Base-by-base conservation (phyloP, 768 basidiomycete species). In the Paxillus ammoniavirescens region DNA sequence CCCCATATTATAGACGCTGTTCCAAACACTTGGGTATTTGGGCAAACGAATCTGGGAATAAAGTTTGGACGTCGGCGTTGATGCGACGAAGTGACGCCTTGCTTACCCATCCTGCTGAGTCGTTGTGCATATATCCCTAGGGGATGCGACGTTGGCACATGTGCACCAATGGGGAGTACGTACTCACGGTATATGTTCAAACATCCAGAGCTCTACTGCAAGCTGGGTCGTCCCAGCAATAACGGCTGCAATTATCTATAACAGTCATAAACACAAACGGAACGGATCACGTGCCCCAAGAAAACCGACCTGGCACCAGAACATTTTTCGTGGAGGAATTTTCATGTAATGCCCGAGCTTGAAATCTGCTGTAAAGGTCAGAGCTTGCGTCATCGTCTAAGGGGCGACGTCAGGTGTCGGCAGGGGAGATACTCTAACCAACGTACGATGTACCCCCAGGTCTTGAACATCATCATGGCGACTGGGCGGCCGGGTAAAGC, bases 391-490 rank as follows among this genome's bases (percentile, higher is more conserved):
- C 73, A 75, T 73, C 9, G 69, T 56, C 60, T 60, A 21, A 26
- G 7, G 30, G 12, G 30, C 49, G 23, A 6, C 9, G 2, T 66
- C n/a, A 61, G 51, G 3, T 2, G 1, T 13, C 31, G 5, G 2
- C 2, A 42, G 13, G 18, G 23, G n/a, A 5, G 1, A 21, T 8
- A 26, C n/a, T 8, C 23, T n/a, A 10, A 4, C 26, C 8, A 37
- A 43, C 65, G 35, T 26, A 71, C 84, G 53, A 86, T 84, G 61
- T 88, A 89, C 31, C 89, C 88, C 77, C 78, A 89, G 0, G 86
- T 87, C 80, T 89, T 91, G 79, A 91, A 91, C 75, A 91, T 74
- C 89, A 92, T 90, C 78, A 83, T 89, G 0, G 91, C 89, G 52
- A 91, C 66, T 5, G 90, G 88, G 14, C 80, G 80, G 2, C 91